phyloP scores from a whole-genome alignment of 768 basidiomycete genomes.

The Lactifluus volemus region DNA sequence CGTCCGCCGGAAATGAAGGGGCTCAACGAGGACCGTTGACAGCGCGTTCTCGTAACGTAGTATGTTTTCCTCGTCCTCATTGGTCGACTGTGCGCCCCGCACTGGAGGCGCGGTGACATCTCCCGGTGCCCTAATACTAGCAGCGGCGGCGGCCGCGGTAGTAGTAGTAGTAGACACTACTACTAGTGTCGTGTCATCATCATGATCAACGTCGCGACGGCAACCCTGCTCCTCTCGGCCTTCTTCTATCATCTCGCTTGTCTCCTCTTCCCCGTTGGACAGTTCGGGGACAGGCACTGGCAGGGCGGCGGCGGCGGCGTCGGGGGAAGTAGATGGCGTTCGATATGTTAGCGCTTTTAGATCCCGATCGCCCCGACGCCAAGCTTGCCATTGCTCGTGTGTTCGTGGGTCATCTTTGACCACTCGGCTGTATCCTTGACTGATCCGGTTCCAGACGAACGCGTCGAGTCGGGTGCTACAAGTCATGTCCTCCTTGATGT shows the following conservation, averaged over 20 bases:
- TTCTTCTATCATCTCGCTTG: background rate
- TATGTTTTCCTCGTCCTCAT: background rate
- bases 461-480: background rate
- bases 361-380: background rate
- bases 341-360: background rate
- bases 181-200: background rate
- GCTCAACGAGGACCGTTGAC: background rate
- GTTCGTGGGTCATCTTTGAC: constrained; percentile 1
- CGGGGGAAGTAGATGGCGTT: background rate
- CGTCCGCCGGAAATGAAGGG: background rate
- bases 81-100: background rate
- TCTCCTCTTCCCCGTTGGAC: background rate
- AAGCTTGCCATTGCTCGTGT: background rate
- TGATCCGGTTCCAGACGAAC: constrained; percentile 13
- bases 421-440: constrained; percentile 8
- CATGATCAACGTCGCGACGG: background rate
- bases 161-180: background rate
- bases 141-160: background rate
- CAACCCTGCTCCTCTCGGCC: background rate
- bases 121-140: background rate
- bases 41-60: background rate
- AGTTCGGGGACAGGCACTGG: too few species aligned
- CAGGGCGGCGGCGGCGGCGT: too few species aligned
- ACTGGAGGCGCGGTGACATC: background rate
- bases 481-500: background rate